These are phyloP conservation scores for Phlebiopsis flavidoalba DNA, from an alignment of 768 basidiomycete genomes.

Conservation along the genomic window DNA sequence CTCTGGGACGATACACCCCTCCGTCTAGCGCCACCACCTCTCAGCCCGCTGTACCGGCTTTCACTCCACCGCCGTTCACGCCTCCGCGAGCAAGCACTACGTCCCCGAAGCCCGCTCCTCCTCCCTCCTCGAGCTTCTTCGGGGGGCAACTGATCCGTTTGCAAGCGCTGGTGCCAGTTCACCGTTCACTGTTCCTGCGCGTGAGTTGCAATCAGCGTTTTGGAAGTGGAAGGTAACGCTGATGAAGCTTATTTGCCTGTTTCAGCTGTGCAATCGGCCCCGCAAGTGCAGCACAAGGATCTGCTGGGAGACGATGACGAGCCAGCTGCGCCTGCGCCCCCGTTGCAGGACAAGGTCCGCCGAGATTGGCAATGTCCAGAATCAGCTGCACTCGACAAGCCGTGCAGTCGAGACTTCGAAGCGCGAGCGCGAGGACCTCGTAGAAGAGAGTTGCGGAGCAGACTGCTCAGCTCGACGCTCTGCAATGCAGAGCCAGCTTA, in stretches of 20 bases:
- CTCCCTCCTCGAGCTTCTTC: slow-evolving; percentile 18
- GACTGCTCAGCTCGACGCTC: slow-evolving; percentile 66
- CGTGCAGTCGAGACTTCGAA: slow-evolving; percentile 62
- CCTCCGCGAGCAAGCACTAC: slow-evolving; percentile 36
- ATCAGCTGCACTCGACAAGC: slow-evolving; percentile 78
- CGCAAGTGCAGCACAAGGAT: slow-evolving; percentile 33
- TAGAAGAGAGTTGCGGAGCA: slow-evolving; percentile 62
- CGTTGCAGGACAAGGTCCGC: slow-evolving; percentile 70
- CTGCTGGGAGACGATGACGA: slow-evolving; percentile 69
- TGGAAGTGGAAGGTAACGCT: no score
- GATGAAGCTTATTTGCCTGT: neutral
- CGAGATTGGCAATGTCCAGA: slow-evolving; percentile 84
- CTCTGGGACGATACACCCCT: slow-evolving; percentile 38
- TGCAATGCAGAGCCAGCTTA: slow-evolving; percentile 86
- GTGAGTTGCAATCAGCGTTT: neutral
- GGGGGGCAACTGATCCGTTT: slow-evolving; percentile 47
- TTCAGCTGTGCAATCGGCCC: slow-evolving; percentile 1
- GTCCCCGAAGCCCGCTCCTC: slow-evolving; percentile 23
- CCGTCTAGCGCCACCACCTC: slow-evolving; percentile 31
- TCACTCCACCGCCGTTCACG: slow-evolving; percentile 32
- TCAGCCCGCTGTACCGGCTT: slow-evolving; percentile 33
- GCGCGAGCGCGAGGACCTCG: slow-evolving; percentile 60
- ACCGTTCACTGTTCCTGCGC: slow-evolving; percentile 38
- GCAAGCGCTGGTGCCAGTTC: slow-evolving; percentile 2
- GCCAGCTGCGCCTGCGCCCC: slow-evolving; percentile 37